These are phyloP conservation scores for cucumber (Cucumis sativus) DNA, from an alignment of 306 rosid species.

Conservation along the genomic window DNA sequence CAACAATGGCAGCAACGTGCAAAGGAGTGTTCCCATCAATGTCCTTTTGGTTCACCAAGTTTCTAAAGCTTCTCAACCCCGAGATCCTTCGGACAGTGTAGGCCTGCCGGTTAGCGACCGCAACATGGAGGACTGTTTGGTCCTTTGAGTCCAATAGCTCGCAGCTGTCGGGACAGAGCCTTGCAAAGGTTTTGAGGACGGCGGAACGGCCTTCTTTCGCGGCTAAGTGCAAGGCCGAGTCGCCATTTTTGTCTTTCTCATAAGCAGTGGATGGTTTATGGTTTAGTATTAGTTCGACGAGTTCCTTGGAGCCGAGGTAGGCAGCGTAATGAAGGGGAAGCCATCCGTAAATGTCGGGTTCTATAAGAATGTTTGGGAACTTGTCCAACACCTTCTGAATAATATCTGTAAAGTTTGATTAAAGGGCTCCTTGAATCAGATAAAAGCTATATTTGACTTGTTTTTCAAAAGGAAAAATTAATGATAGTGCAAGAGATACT, in stretches of 20 bases:
- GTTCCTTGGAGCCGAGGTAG: neutral
- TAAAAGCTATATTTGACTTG: neutral
- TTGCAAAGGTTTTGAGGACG: neutral
- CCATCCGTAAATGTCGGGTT: neutral
- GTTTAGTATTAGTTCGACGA: neutral
- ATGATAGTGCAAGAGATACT: neutral
- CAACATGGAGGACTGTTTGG: neutral
- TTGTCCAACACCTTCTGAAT: neutral
- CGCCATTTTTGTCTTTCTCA: neutral
- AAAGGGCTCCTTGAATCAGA: neutral
- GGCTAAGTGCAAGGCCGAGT: neutral
- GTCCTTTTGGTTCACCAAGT: neutral
- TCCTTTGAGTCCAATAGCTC: neutral
- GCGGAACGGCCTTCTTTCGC: neutral
- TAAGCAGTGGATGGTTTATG: neutral
- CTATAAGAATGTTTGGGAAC: neutral
- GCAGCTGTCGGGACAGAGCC: neutral
- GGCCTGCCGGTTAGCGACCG: neutral
- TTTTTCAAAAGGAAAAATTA: no score
- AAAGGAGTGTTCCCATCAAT: neutral
- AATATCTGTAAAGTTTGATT: neutral
- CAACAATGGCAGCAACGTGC: neutral
- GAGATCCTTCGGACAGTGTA: neutral
- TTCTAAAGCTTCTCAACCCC: neutral
- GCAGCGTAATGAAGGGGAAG: slow-evolving; percentile 2